Evolutionary conservation across 2,329 filamentous ascomycete genomes (phyloP), one percentile per base, ranked within the genome.

Genomic region (Fusarium sp.): DNA sequence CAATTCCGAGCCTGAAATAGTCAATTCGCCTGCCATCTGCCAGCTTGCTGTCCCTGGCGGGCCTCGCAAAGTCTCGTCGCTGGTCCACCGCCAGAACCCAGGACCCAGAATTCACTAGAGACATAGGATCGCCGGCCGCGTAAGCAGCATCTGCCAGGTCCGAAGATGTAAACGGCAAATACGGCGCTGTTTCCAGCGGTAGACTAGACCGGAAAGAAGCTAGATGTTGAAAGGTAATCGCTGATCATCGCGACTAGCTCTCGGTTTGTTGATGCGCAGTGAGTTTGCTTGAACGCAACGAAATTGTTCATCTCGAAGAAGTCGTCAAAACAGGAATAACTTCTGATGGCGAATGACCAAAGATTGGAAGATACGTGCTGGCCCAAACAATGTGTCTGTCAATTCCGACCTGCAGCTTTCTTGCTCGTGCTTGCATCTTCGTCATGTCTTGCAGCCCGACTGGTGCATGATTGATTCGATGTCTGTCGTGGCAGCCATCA

Each of bases 101-200:
- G 26, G 26, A 28, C 26, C 26, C 26, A 28, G 42, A 64, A 58
- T 45, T 51, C 45, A 19, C 45, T 40, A 58, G 43, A 52, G 43
- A 59, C 60, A 64, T 46, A 53, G 56, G 66, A 67, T 69, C 66
- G 62, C 66, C 50, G 66, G 66, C 66, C 66, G 66, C 66, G 66
- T 69, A 62, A 69, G 66, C 66, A 67, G 38, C 32, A 42, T 51
- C 49, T 56, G 36, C 54, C 59, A 47, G 40, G 38, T 46, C 58
- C 36, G 23, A 11, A 56, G 24, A 46, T 40, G 53, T 58, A 52
- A 67, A 53, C 49, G 52, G 58, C 59, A 36, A 51, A 46, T 62
- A 42, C 49, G 45, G 30, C 45, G 39, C 45, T 48, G 39, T 44
- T 53, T 67, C 38, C 38, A 55, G 59, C 40, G 64, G 65, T 67